These are phyloP conservation scores for Penicillium macrosclerotiorum DNA, from an alignment of 495 filamentous ascomycete genomes.

Conservation along the genomic window DNA sequence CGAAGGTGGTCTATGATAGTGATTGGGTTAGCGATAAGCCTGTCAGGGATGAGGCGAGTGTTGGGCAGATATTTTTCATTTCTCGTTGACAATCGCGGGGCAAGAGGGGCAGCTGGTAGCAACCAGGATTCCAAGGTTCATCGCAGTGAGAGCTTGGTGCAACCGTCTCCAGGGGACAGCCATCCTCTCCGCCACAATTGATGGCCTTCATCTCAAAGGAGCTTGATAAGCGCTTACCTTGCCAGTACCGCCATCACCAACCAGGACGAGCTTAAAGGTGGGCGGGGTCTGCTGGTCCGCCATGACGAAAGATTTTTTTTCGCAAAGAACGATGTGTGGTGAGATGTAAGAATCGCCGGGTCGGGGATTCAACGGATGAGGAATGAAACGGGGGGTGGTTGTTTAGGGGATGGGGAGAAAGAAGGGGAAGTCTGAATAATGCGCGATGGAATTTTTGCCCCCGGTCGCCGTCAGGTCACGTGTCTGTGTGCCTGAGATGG, in stretches of 20 bases:
- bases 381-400: constrained; percentile 11
- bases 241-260: constrained; percentile 99
- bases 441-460: constrained; percentile 50
- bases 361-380: constrained; percentile 6
- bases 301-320: constrained; percentile 54
- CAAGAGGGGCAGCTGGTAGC: constrained; percentile 14
- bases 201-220: constrained; percentile 4
- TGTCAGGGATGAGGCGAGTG: constrained; percentile 16
- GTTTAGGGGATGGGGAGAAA: constrained; percentile 20
- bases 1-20: constrained; percentile 87
- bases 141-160: no score
- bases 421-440: constrained; percentile 29
- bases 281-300: constrained; percentile 56
- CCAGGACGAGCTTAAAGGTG: constrained; percentile 99
- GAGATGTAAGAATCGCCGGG: not conserved
- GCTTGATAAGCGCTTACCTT: constrained; percentile 78
- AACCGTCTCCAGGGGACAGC: not conserved
- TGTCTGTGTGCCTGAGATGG: constrained; percentile 32
- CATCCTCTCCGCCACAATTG: constrained; percentile 3
- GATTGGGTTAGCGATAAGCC: constrained; percentile 28
- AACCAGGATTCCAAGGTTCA: no score
- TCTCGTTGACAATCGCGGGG: constrained; percentile 33
- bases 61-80: constrained; percentile 30
- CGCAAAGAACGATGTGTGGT: constrained; percentile 2
- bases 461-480: constrained; percentile 39